Conservation (phyloP, 352 stramenopile species). For the Plasmopara muralis region DNA sequence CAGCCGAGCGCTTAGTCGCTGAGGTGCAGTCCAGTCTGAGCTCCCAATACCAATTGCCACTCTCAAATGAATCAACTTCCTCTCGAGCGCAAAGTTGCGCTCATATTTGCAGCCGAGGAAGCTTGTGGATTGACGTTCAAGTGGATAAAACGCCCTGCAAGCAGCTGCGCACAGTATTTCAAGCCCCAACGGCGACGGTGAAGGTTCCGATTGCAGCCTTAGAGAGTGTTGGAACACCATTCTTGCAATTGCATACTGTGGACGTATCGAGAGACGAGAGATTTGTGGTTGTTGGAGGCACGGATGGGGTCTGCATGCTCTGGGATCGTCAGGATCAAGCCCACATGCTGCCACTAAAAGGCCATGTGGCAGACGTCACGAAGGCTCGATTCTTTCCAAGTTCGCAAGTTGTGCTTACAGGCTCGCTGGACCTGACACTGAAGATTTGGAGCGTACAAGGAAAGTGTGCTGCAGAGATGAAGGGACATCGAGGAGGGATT, state of each 20-base stretch:
- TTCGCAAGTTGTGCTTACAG: conserved; percentile 58
- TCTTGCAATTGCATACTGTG: conserved; percentile 41
- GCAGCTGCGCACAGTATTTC: conserved; percentile 41
- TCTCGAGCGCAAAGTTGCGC: conserved; percentile 18
- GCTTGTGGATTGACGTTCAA: conserved; percentile 45
- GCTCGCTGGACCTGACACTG: conserved; percentile 65
- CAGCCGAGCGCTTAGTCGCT: no score
- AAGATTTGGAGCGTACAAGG: conserved; percentile 58
- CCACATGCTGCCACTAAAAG: conserved; percentile 29
- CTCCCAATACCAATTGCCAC: conserved; percentile 38
- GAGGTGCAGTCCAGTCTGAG: conserved; percentile 22
- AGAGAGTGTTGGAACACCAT: not conserved
- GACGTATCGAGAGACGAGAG: conserved; percentile 48
- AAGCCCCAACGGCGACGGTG: conserved; percentile 36
- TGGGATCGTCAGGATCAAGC: conserved; percentile 32
- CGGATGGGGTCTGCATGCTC: conserved; percentile 46
- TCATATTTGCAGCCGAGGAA: conserved; percentile 27
- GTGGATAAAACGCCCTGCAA: conserved; percentile 11
- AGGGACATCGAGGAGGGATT: conserved; percentile 49
- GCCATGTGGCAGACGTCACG: conserved; percentile 61
- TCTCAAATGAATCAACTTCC: conserved; percentile 8
- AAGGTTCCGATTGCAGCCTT: conserved; percentile 16
- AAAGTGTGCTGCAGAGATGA: conserved; percentile 49
- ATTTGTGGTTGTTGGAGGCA: conserved; percentile 42
- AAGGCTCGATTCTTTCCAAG: conserved; percentile 60